Evolutionary conservation across 1,139 yeast genomes (phyloP).

Genomic region (Yamadazyma conglobata): DNA sequence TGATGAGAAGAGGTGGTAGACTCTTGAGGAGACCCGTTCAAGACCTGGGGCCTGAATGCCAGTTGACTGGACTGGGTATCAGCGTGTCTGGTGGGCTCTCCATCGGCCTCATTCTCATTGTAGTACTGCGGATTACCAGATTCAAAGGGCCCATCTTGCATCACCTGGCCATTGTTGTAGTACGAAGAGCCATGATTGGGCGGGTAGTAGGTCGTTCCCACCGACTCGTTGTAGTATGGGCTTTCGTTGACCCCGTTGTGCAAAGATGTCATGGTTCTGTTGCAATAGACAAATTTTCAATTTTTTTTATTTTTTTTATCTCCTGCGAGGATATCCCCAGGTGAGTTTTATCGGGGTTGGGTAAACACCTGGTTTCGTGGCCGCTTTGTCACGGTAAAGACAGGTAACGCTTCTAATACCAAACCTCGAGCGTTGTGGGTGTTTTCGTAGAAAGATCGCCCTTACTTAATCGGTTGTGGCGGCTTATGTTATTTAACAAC

Average conservation of each 20-base stretch:
- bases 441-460: too few species aligned
- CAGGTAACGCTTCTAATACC: too few species aligned
- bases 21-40: conserved; percentile 9
- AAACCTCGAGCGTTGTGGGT: too few species aligned
- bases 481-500: too few species aligned
- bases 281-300: neutral
- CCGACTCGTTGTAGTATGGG: conserved; percentile 31
- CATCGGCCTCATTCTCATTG: too few species aligned
- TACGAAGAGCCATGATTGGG: conserved; percentile 13
- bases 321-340: conserved; percentile 3
- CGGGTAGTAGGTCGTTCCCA: conserved; percentile 24
- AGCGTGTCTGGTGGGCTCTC: too few species aligned
- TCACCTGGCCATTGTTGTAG: conserved; percentile 3
- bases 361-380: too few species aligned
- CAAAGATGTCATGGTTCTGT: conserved; percentile 29
- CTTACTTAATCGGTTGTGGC: too few species aligned
- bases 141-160: neutral
- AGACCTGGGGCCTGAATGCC: too few species aligned
- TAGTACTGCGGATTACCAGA: conserved; percentile 1
- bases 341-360: too few species aligned
- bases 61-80: too few species aligned
- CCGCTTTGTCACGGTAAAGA: too few species aligned
- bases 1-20: conserved; percentile 11
- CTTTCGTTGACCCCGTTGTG: conserved; percentile 29
- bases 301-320: conserved; percentile 1